A percentile compares a stretch with the other conserved stretches of the same genome.
These are phyloP conservation scores for Diaporthe caulivora DNA, from an alignment of 2,329 filamentous ascomycete species.

Conservation along the genomic window DNA sequence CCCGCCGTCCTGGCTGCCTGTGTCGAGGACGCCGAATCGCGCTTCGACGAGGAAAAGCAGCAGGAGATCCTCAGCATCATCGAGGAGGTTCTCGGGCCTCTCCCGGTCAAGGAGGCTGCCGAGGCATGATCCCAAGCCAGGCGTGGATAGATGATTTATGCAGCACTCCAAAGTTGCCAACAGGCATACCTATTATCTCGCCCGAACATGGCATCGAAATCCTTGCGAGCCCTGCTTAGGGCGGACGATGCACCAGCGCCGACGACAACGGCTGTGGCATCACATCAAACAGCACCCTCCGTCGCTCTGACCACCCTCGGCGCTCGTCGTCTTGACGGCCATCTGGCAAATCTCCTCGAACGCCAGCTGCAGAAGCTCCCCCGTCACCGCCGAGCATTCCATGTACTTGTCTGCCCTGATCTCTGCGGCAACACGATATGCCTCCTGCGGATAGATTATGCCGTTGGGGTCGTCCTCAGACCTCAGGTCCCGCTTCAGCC, in stretches of 20 bases:
- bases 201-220: too few relatives aligned
- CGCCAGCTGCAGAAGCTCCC: slow-evolving; percentile 67
- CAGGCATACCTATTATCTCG: not conserved
- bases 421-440: slow-evolving; percentile 66
- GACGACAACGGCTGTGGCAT: not conserved
- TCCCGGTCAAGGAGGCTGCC: slow-evolving; percentile 46
- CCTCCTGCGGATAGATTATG: slow-evolving; percentile 72
- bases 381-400: slow-evolving; percentile 72
- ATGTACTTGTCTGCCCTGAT: slow-evolving; percentile 73
- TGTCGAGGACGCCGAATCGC: slow-evolving; percentile 73
- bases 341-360: slow-evolving; percentile 73
- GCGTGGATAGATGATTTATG: not conserved
- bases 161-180: not conserved
- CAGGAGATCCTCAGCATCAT: slow-evolving; percentile 69
- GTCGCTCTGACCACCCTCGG: slow-evolving; percentile 64
- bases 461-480: slow-evolving; percentile 70
- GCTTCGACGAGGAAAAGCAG: slow-evolving; percentile 71
- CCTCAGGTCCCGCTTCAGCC: slow-evolving; percentile 71
- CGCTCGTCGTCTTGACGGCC: slow-evolving; percentile 61
- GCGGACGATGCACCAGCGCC: not conserved
- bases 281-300: slow-evolving; percentile 67
- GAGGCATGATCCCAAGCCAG: slow-evolving; percentile 35
- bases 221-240: not conserved
- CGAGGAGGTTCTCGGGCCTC: slow-evolving; percentile 68
- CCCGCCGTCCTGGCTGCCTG: slow-evolving; percentile 71